phyloP scores from a whole-genome alignment of 2,329 filamentous ascomycete genomes.

The Pleochaeta shiraiana region DNA sequence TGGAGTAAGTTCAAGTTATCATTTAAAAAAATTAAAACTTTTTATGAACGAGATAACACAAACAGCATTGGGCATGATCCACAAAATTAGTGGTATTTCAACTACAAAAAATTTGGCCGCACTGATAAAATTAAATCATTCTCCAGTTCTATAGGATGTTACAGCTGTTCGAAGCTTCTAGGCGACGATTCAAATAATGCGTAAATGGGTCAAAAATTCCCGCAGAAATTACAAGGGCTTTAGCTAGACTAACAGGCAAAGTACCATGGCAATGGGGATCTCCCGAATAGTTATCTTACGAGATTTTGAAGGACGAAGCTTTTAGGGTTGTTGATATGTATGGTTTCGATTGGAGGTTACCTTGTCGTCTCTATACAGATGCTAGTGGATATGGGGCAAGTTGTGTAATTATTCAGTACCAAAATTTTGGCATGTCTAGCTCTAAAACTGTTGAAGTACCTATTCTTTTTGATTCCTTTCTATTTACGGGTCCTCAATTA shows the following conservation, averaged over 20 bases:
- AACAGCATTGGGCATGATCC: background rate
- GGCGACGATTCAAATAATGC: slow-evolving; percentile 1
- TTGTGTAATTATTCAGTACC: background rate
- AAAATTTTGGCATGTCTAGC: background rate
- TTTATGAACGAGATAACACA: background rate
- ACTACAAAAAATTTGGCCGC: background rate
- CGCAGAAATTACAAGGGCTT: slow-evolving; percentile 1
- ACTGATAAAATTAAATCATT: background rate
- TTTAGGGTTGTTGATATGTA: background rate
- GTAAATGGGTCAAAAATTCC: slow-evolving; percentile 4
- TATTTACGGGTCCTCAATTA: background rate
- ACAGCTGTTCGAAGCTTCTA: background rate
- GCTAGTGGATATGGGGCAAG: background rate
- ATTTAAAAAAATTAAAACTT: slow-evolving; percentile 4
- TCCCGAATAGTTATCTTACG: background rate
- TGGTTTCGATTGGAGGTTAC: background rate
- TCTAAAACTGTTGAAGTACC: background rate
- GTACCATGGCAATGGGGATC: slow-evolving; percentile 1
- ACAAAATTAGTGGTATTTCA: background rate
- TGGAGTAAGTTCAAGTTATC: slow-evolving; percentile 2
- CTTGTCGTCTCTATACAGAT: background rate
- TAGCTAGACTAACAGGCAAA: background rate
- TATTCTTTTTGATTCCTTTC: background rate
- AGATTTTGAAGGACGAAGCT: background rate
- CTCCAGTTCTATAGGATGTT: background rate